A percentile compares a stretch with the other conserved stretches of the same genome.
Evolutionary conservation across 2,329 filamentous ascomycete species (phyloP).

Genomic region (Verticillium tricorpus): DNA sequence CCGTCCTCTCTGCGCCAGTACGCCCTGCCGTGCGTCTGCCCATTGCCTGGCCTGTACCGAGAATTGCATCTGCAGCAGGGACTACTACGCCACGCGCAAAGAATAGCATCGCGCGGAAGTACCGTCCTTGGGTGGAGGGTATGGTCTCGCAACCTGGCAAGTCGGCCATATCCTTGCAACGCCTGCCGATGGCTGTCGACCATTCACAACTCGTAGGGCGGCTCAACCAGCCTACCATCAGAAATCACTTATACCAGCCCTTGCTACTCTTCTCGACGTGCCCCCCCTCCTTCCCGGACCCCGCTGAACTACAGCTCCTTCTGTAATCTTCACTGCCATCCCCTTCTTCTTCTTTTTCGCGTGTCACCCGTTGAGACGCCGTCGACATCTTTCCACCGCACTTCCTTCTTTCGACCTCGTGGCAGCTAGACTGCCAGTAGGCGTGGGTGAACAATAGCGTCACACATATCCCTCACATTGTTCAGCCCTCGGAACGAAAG

Average conservation of each 20-base stretch:
- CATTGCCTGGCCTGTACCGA: constrained; percentile 14
- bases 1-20: not conserved
- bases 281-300: not conserved
- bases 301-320: not conserved
- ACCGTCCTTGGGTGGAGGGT: not conserved
- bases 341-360: not conserved
- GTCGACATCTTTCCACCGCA: not conserved
- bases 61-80: constrained; percentile 1
- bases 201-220: constrained; percentile 6
- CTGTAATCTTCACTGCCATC: not conserved
- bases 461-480: not conserved
- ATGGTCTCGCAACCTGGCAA: not conserved
- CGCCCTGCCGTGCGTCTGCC: constrained; percentile 15
- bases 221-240: not conserved
- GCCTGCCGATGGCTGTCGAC: not conserved
- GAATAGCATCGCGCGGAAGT: constrained; percentile 9
- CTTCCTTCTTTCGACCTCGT: not conserved
- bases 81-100: constrained; percentile 12
- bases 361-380: not conserved
- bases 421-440: not conserved
- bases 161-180: not conserved
- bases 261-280: not conserved
- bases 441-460: not conserved
- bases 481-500: not conserved
- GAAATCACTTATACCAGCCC: constrained; percentile 2